phyloP scores from a whole-genome alignment of 768 basidiomycete species.

The Termitomyces eurrhizus region DNA sequence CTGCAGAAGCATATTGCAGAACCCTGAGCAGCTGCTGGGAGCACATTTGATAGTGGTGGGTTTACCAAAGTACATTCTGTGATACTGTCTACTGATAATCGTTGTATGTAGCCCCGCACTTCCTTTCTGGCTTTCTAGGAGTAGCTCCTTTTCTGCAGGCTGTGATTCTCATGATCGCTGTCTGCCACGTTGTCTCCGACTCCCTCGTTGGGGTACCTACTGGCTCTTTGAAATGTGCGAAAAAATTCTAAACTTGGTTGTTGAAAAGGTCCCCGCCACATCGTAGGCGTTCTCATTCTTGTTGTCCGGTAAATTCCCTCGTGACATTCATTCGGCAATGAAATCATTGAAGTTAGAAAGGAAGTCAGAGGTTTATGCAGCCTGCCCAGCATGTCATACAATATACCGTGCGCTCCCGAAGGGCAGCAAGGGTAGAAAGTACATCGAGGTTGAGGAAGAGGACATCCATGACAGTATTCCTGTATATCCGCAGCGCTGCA shows the following conservation, averaged over 20 bases:
- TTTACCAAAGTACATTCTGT: neutral
- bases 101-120: neutral
- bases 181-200: neutral
- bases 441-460: neutral
- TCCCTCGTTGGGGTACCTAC: neutral
- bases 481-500: constrained; percentile 9
- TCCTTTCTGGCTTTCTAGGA: neutral
- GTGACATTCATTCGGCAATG: neutral
- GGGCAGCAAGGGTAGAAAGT: neutral
- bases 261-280: neutral
- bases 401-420: neutral
- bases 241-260: neutral
- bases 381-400: neutral
- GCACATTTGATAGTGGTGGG: neutral
- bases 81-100: no score
- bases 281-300: neutral
- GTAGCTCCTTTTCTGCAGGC: neutral
- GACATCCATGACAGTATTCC: neutral
- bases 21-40: neutral
- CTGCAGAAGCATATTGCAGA: neutral
- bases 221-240: neutral
- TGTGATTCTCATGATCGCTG: neutral
- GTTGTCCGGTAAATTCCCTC: neutral
- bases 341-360: neutral
- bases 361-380: neutral